Conservation (phyloP, 1,284 basidiomycete species). For the Thecaphora frezii region DNA sequence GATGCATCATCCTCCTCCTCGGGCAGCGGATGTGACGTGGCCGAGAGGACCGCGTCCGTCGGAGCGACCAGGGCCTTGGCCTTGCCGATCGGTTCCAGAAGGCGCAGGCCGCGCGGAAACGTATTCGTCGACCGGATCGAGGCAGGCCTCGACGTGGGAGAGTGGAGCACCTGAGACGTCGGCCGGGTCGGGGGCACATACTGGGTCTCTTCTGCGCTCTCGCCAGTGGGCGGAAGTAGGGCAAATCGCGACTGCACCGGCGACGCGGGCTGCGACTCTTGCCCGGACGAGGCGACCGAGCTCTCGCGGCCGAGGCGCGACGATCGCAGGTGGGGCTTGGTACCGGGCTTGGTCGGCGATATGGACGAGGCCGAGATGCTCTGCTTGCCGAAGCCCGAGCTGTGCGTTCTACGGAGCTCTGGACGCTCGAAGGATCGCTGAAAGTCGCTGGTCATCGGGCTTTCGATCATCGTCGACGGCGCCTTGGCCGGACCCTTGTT, state of each 20-base stretch:
- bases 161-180: conserved; percentile 24
- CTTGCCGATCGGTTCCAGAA: conserved; percentile 47
- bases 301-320: conserved; percentile 20
- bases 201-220: conserved; percentile 4
- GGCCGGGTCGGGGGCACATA: conserved; percentile 12
- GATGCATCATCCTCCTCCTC: conserved; percentile 2
- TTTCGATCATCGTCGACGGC: conserved; percentile 9
- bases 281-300: conserved; percentile 1
- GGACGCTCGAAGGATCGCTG: conserved; percentile 19
- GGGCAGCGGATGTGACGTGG: conserved; percentile 23
- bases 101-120: conserved; percentile 30
- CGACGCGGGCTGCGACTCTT: conserved; percentile 6
- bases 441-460: conserved; percentile 20
- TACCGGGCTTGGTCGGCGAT: conserved; percentile 20
- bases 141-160: conserved; percentile 25
- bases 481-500: conserved; percentile 5
- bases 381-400: conserved; percentile 27
- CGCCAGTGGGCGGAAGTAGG: not conserved
- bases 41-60: conserved; percentile 30
- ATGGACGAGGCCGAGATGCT: conserved; percentile 25
- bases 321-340: conserved; percentile 4
- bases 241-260: conserved; percentile 15
- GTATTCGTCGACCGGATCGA: conserved; percentile 44
- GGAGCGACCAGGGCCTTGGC: conserved; percentile 43
- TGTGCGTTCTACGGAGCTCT: conserved; percentile 23